Evolutionary conservation across 148 eudicot genomes (phyloP).

Genomic region (Hydrangea macrophylla): DNA sequence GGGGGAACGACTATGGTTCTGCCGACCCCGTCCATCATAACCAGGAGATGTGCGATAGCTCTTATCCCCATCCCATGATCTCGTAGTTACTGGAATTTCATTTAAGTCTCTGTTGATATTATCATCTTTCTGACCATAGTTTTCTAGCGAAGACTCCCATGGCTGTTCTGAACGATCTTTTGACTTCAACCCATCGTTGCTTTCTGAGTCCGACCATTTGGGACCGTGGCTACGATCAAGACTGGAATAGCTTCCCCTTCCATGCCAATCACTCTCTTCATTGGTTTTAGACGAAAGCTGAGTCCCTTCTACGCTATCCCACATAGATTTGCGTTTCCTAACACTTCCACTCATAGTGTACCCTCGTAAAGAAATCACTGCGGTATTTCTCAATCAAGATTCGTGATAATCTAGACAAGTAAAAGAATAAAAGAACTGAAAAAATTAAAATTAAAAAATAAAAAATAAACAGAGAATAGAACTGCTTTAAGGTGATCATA

Average conservation of each 20-base stretch:
- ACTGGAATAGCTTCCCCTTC: conserved; percentile 18
- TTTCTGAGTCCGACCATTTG: conserved; percentile 17
- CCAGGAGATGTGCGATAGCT: conserved; percentile 11
- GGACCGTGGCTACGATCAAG: conserved; percentile 9
- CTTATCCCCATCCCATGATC: conserved; percentile 14
- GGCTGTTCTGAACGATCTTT: conserved; percentile 11
- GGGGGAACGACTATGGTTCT: conserved; percentile 14
- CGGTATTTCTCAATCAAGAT: conserved; percentile 11
- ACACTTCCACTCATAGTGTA: conserved; percentile 16
- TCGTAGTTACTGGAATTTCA: conserved; percentile 13
- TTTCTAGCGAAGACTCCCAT: conserved; percentile 14
- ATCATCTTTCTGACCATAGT: conserved; percentile 11
- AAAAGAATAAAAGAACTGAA: neutral
- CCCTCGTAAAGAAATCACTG: neutral
- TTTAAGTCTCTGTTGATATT: conserved; percentile 12
- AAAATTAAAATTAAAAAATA: too few relatives aligned
- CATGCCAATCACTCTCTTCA: conserved; percentile 14
- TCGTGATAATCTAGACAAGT: conserved; percentile 9
- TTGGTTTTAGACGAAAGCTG: conserved; percentile 14
- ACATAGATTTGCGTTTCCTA: conserved; percentile 20
- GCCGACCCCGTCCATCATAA: conserved; percentile 15
- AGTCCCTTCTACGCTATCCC: conserved; percentile 24
- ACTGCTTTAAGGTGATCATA: neutral
- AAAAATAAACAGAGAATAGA: too few relatives aligned
- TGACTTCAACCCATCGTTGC: conserved; percentile 13